Conservation (phyloP, 2,329 filamentous ascomycete genomes). For the Calcarisporium arbuscula region DNA sequence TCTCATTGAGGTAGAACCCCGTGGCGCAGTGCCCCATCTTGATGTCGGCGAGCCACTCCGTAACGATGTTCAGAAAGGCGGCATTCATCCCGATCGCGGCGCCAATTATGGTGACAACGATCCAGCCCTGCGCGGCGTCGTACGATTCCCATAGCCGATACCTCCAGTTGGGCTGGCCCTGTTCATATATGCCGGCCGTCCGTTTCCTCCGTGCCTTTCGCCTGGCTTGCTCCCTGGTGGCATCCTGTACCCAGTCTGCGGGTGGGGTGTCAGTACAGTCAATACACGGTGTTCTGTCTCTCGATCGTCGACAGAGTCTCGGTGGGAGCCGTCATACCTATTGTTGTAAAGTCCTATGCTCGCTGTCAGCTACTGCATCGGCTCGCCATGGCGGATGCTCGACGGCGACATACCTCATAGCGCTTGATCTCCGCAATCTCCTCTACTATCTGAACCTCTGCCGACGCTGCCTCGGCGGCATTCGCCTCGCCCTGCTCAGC, state of each 20-base stretch:
- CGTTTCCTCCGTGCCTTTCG: slow-evolving; percentile 70
- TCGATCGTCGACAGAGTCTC: slow-evolving; percentile 8
- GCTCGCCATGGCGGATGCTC: not conserved
- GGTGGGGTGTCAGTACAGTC: slow-evolving; percentile 25
- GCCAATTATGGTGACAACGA: slow-evolving; percentile 90
- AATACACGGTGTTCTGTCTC: no score
- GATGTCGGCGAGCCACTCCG: slow-evolving; percentile 93
- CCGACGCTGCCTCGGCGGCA: slow-evolving; percentile 41
- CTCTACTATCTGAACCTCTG: slow-evolving; percentile 72
- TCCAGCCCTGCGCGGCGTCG: slow-evolving; percentile 95
- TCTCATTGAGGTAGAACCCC: slow-evolving; percentile 94
- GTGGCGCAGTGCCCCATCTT: slow-evolving; percentile 95
- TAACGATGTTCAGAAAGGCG: slow-evolving; percentile 88
- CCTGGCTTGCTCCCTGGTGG: slow-evolving; percentile 79
- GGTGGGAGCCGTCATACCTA: slow-evolving; percentile 47
- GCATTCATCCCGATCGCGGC: slow-evolving; percentile 91
- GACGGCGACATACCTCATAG: slow-evolving; percentile 61
- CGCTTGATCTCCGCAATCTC: slow-evolving; percentile 97
- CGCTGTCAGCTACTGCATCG: slow-evolving; percentile 21
- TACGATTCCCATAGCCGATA: slow-evolving; percentile 79
- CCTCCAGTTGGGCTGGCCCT: slow-evolving; percentile 68
- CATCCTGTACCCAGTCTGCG: slow-evolving; percentile 94
- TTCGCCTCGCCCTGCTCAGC: slow-evolving; percentile 56
- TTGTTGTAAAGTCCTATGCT: slow-evolving; percentile 80
- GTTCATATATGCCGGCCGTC: slow-evolving; percentile 65